Conservation (phyloP, 83 land plant species). For the Thuja plicata region DNA sequence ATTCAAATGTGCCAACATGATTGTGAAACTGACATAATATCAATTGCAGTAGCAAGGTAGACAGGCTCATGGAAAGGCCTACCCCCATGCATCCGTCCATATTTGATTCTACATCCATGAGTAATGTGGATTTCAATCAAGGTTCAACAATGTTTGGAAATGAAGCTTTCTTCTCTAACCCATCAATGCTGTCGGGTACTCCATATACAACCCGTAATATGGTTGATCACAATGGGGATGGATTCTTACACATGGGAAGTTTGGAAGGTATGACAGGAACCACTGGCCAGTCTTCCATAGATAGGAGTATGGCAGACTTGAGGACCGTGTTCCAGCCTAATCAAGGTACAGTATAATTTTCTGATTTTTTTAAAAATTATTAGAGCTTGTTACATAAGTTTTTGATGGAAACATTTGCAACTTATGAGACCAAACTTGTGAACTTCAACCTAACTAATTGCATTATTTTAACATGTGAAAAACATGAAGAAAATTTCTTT, state of each 20-base stretch:
- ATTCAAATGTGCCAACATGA: not conserved
- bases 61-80: not conserved
- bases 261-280: slow-evolving; percentile 2
- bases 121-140: slow-evolving; percentile 5
- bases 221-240: slow-evolving; percentile 5
- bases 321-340: not conserved
- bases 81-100: not conserved
- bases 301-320: not conserved
- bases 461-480: not conserved
- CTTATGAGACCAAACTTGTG: not conserved
- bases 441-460: not conserved
- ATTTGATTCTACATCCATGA: slow-evolving; percentile 6
- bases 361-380: not conserved
- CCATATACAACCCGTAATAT: not conserved
- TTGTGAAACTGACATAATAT: not conserved
- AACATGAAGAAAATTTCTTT: not conserved
- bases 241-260: slow-evolving; percentile 13
- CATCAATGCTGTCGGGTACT: not conserved
- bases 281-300: not conserved
- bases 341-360: not conserved
- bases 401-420: not conserved
- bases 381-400: not conserved
- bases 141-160: not conserved
- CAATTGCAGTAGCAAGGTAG: not conserved
- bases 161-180: not conserved